These are phyloP conservation scores for Metschnikowia henanensis DNA, from an alignment of 805 yeast genomes.

Conservation along the genomic window DNA sequence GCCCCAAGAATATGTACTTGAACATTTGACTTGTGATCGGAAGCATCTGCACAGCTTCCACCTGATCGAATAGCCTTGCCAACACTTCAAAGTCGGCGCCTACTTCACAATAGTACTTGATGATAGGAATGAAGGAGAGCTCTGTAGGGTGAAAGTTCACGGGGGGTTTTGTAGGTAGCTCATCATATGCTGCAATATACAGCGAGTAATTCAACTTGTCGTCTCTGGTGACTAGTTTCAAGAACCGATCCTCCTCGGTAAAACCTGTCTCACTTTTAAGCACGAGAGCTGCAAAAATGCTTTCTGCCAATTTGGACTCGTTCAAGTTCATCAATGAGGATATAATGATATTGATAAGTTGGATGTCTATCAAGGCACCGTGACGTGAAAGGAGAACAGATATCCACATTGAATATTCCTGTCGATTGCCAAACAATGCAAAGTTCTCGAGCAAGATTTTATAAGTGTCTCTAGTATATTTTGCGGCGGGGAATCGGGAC, in stretches of 20 bases:
- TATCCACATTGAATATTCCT: slow-evolving; percentile 2
- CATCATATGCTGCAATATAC: slow-evolving; percentile 18
- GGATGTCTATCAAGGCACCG: slow-evolving; percentile 17
- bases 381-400: slow-evolving; percentile 6
- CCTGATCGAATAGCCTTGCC: slow-evolving; percentile 16
- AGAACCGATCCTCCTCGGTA: slow-evolving; percentile 14
- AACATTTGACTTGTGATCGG: slow-evolving; percentile 36
- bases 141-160: slow-evolving; percentile 24
- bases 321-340: slow-evolving; percentile 15
- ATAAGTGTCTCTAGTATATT: slow-evolving; percentile 14
- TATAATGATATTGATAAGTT: slow-evolving; percentile 21
- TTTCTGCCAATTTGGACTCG: slow-evolving; percentile 14
- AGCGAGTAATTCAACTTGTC: slow-evolving; percentile 21
- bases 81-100: slow-evolving; percentile 14
- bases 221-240: slow-evolving; percentile 24
- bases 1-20: slow-evolving; percentile 20
- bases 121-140: slow-evolving; percentile 25
- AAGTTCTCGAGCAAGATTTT: slow-evolving; percentile 16
- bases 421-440: slow-evolving; percentile 5
- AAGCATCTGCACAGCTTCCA: slow-evolving; percentile 23
- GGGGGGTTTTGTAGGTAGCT: slow-evolving; percentile 15
- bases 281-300: slow-evolving; percentile 11
- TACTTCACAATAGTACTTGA: slow-evolving; percentile 17
- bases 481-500: slow-evolving; percentile 2
- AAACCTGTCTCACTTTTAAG: background rate